Evolutionary conservation across 1,284 basidiomycete genomes (phyloP), one percentile per base, ranked within the genome.

Genomic region (Cystobasidium slooffiae): DNA sequence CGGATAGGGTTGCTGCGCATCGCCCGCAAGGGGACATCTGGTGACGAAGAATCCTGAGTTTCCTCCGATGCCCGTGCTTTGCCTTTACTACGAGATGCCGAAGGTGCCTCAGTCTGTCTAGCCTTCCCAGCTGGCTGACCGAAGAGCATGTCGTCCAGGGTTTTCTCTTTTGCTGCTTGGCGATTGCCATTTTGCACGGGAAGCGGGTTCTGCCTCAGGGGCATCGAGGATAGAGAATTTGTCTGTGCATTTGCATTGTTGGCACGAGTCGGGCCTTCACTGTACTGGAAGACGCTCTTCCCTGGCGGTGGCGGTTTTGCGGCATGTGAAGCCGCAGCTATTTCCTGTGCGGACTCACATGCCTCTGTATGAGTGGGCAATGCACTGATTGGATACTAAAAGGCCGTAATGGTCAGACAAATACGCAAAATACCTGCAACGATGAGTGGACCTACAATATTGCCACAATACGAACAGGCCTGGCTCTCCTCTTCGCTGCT

Each of bases 401-500:
- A 10, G 20, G 41, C 53, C 0, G 8, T 39, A 31, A 53, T 52
- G 41, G 14, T 10, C 31, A 24, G 12, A 24, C 20, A 1, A 24
- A 44, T 7, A 1, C 49, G 14, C 3, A 3, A 5, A 20, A n/a
- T 20, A 51, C 6, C 47, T 18, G 18, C 5, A 20, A 6, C 3
- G 2, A 8, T 10, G 1, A 53, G 64, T 22, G 10, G 7, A 47
- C 64, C 8, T 53, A 66, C 64, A 31, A 66, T 53, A 53, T 66
- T 51, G 22, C 49, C 47, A 43, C 64, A 66, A 49, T 52, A 66
- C 7, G 64, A 47, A 22, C 64, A 66, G 6, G 47, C n/a, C 22
- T 66, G 64, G 53, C 64, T 52, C 31, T 66, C 64, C 8, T 66
- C 64, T 16, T 66, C 64, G 16, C 51, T 66, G 51, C 41, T 66